Evolutionary conservation across 129 eudicot genomes (phyloP), one percentile per base, ranked within the genome.

Genomic region (Centrapalus pauciflorus): DNA sequence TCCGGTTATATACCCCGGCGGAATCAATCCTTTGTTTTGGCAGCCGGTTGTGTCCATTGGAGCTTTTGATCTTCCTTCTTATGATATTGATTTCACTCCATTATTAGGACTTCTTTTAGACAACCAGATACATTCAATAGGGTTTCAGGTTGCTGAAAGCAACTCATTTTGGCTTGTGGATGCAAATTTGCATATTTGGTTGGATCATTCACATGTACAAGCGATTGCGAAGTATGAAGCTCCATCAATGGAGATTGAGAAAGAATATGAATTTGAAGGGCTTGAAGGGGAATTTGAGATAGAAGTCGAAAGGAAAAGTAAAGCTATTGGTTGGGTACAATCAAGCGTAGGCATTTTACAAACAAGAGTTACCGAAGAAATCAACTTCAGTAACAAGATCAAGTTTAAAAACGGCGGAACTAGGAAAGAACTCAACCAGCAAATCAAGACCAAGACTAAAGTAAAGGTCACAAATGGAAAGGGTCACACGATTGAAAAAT

Each of bases 181-280:
- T 82, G 96, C 92, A 0, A 88, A 88, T 76, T 40, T 88, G 68
- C 96, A 88, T 72, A 59, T 88, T 2, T 88, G 96, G 96, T 28
- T 88, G 16, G 96, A 88, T 73, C 24, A 68, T 27, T 55, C 64
- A 0, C 28, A 71, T 0, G 41, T 41, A 19, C 70, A 82, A 61
- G 87, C 96, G 49, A 37, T 28, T 34, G 8, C 72, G 12, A 74
- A 69, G 20, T 51, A 61, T 50, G 8, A 54, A 14, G 23, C 65
- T 13, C 89, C 89, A 2, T 9, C 35, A 0, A 55, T 78, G 60
- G 32, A 46, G 25, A 25, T 82, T 8, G 54, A 62, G 43, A 61
- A 81, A 1, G 16, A 58, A 23, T 27, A 49, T 1, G 32, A 50
- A 12, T 82, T 77, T 24, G 28, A 45, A 2, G 41, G 34, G 4